Evolutionary conservation across 805 yeast genomes (phyloP), one percentile per base, ranked within the genome.

Genomic region (Wickerhamiella slavikovae): DNA sequence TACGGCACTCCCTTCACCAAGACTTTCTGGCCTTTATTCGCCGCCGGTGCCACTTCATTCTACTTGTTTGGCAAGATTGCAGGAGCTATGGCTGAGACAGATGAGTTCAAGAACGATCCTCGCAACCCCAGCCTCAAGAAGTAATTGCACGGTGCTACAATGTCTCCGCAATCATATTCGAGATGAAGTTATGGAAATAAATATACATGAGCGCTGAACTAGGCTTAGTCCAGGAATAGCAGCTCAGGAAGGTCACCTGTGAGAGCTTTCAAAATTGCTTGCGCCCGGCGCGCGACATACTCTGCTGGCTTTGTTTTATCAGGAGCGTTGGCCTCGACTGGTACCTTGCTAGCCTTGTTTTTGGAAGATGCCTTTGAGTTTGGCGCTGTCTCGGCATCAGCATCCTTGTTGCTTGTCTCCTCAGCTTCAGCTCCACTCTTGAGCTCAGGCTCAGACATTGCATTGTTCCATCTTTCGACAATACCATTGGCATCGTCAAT

Each of bases 31-130:
- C 93, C 93, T 51, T 74, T 77, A 55, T 75, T 75, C 47, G 70
- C 66, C 49, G 91, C 89, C 51, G 82, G 85, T 34, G 74, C 60
- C 43, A 49, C 68, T 42, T 68, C 85, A 44, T 73, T 68, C 64
- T 73, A 60, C 60, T 63, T 71, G 43, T 61, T 78, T 47, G 64
- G 68, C 54, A 70, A 71, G 60, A 73, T 68, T 31, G 71, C 80
- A 38, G 56, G 54, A 37, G 73, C 74, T 38, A 65, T 78, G 44
- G 61, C 69, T 55, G 62, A 71, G 64, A 63, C 52, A 36, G 66
- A 64, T 38, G 91, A 78, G 60, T 80, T 71, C 64, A 69, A 72
- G 59, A 79, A 80, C 57, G 93, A 80, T 60, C 93, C 94, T 62
- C 77, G 93, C 67, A 80, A 80, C 65, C 94, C 94, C 53, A 61